Percentiles rank a stretch among this genome's conserved stretches.
Evolutionary conservation across 2,329 filamentous ascomycete species (phyloP).

Genomic region (Meredithiella fracta): DNA sequence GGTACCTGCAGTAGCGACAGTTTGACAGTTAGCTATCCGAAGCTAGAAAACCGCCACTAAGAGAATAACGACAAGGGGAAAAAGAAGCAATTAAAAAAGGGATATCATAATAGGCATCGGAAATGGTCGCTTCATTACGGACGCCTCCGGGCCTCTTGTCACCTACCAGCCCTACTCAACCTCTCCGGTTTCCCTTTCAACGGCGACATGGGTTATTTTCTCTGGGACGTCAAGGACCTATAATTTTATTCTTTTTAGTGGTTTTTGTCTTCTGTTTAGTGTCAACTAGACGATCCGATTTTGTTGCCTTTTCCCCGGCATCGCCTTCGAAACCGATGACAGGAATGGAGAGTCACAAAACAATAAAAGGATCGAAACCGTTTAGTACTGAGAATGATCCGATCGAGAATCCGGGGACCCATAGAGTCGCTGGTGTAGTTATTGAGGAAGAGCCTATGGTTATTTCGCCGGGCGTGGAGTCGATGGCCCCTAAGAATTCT

Average conservation of each 20-base stretch:
- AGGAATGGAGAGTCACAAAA: not conserved
- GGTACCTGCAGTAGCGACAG: not conserved
- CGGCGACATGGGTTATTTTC: not conserved
- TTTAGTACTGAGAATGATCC: not conserved
- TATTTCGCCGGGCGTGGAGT: not conserved
- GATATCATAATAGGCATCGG: not conserved
- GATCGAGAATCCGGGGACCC: not conserved
- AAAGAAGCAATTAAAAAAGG: not conserved
- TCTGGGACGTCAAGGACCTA: not conserved
- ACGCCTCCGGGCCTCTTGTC: not conserved
- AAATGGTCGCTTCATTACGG: not conserved
- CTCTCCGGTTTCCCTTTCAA: not conserved
- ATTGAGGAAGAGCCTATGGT: not conserved
- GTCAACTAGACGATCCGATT: not conserved
- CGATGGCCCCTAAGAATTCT: no score
- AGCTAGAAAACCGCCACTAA: no score
- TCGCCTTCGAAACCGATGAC: not conserved
- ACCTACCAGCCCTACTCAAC: not conserved
- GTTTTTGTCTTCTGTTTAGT: not conserved
- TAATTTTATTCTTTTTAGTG: not conserved
- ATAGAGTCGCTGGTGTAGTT: no score
- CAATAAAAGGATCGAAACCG: not conserved
- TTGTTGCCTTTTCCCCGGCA: slow-evolving; percentile 1
- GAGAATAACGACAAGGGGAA: no score
- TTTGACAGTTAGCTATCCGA: no score